A percentile compares a stretch with the other conserved stretches of the same genome.
These are phyloP conservation scores for Fusarium sp. DNA, from an alignment of 2,329 filamentous ascomycete genomes.

Conservation along the genomic window DNA sequence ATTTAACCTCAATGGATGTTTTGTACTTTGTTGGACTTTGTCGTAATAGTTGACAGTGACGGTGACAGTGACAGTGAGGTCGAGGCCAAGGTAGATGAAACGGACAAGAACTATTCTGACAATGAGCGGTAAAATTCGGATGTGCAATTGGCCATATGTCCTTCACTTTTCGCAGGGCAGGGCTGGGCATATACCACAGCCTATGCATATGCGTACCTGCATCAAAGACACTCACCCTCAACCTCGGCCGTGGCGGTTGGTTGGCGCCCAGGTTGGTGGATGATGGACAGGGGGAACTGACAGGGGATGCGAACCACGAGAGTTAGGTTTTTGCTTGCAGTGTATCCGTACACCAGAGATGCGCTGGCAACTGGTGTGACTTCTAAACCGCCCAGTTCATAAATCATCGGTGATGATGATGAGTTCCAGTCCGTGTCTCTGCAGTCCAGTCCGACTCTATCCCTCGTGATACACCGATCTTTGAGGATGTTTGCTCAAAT, in stretches of 20 bases:
- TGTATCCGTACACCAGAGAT: conserved; percentile 34
- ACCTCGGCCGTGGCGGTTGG: conserved; percentile 16
- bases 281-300: conserved; percentile 16
- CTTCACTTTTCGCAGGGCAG: background rate
- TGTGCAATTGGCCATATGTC: conserved; percentile 1
- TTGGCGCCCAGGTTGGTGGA: conserved; percentile 23
- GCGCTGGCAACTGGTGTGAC: conserved; percentile 35
- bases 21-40: background rate
- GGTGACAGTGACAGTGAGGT: background rate
- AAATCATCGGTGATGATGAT: conserved; percentile 2
- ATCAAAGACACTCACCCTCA: conserved; percentile 9
- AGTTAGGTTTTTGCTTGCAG: background rate
- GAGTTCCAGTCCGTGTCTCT: background rate
- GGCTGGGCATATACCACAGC: background rate
- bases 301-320: conserved; percentile 9
- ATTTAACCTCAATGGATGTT: background rate
- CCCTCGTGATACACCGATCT: conserved; percentile 11
- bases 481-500: conserved; percentile 17
- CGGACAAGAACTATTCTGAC: background rate
- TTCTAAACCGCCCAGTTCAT: background rate
- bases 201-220: conserved; percentile 30
- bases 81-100: conserved; percentile 22
- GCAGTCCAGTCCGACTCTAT: conserved; percentile 1
- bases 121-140: conserved; percentile 3
- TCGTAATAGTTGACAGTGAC: background rate